phyloP scores from a whole-genome alignment of 371 early-diverging fungal species.

The Capillidium heterosporum region DNA sequence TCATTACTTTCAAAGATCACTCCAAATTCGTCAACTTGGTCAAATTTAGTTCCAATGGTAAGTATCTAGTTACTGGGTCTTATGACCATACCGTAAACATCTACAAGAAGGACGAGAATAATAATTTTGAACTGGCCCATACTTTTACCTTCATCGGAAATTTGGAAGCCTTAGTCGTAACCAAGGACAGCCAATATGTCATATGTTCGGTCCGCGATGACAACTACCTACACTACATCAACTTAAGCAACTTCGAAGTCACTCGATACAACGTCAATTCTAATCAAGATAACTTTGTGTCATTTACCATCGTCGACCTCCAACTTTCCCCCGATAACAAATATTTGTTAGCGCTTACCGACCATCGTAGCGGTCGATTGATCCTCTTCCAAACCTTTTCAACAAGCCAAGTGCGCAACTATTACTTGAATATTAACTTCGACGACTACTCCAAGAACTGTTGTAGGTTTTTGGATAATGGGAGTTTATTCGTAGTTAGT shows the following conservation, averaged over 20 bases:
- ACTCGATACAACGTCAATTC: slow-evolving; percentile 46
- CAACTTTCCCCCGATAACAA: slow-evolving; percentile 25
- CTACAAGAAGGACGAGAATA: slow-evolving; percentile 16
- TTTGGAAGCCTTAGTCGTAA: slow-evolving; percentile 36
- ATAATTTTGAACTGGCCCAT: slow-evolving; percentile 8
- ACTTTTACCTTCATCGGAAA: slow-evolving; percentile 23
- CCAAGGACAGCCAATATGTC: slow-evolving; percentile 17
- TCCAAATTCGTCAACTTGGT: slow-evolving; percentile 45
- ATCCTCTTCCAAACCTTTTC: slow-evolving; percentile 33
- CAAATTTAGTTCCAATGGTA: slow-evolving; percentile 36
- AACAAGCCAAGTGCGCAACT: slow-evolving; percentile 31
- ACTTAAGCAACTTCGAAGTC: slow-evolving; percentile 17
- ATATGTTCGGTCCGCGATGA: slow-evolving; percentile 46
- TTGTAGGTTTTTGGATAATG: slow-evolving; percentile 39
- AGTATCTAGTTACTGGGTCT: slow-evolving; percentile 36
- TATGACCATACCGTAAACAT: slow-evolving; percentile 47
- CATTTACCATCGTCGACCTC: slow-evolving; percentile 54
- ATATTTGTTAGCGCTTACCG: slow-evolving; percentile 46
- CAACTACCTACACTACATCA: slow-evolving; percentile 50
- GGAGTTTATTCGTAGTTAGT: slow-evolving; percentile 41
- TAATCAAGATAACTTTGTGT: slow-evolving; percentile 65
- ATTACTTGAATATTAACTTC: slow-evolving; percentile 37
- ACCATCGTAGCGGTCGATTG: slow-evolving; percentile 43
- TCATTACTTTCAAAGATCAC: slow-evolving; percentile 42
- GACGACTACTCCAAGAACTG: slow-evolving; percentile 37